Evolutionary conservation across 192 early-diverging fungal genomes (phyloP).

Genomic region (Podochytrium sp.): DNA sequence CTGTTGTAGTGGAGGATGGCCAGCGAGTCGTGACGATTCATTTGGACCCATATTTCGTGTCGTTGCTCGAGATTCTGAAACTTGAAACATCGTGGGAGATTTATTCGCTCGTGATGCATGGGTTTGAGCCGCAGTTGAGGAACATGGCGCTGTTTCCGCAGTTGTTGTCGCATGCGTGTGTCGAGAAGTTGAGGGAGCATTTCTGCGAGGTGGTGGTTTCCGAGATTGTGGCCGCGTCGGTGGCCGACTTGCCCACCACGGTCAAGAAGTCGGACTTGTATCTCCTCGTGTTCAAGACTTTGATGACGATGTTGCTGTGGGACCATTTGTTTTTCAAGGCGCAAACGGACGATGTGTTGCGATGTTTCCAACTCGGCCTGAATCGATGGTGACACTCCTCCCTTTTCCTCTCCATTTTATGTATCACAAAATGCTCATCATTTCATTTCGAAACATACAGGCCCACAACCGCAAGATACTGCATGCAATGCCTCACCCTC

Average conservation of each 20-base stretch:
- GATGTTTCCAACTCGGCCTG: conserved; percentile 76
- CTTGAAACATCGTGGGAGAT: conserved; percentile 75
- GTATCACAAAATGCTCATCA: background rate
- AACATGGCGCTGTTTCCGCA: conserved; percentile 65
- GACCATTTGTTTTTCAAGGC: conserved; percentile 65
- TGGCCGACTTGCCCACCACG: conserved; percentile 59
- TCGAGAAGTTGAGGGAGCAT: conserved; percentile 48
- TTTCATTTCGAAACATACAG: background rate
- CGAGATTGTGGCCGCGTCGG: conserved; percentile 60
- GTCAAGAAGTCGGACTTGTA: conserved; percentile 72
- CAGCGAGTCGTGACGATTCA: background rate
- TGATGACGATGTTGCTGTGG: conserved; percentile 72
- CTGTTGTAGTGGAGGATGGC: background rate
- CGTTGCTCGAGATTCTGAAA: conserved; percentile 50
- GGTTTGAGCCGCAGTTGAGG: conserved; percentile 70
- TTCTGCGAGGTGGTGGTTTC: conserved; percentile 63
- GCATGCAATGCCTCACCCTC: conserved; percentile 80
- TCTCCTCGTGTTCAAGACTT: conserved; percentile 60
- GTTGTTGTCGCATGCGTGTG: conserved; percentile 55
- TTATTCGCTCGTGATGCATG: conserved; percentile 68
- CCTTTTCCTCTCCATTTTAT: background rate
- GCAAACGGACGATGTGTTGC: conserved; percentile 74
- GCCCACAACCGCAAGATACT: conserved; percentile 72
- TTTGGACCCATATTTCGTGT: background rate
- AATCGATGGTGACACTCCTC: conserved; percentile 47